phyloP scores from a whole-genome alignment of 768 basidiomycete species.

The Mrakia gelida region DNA sequence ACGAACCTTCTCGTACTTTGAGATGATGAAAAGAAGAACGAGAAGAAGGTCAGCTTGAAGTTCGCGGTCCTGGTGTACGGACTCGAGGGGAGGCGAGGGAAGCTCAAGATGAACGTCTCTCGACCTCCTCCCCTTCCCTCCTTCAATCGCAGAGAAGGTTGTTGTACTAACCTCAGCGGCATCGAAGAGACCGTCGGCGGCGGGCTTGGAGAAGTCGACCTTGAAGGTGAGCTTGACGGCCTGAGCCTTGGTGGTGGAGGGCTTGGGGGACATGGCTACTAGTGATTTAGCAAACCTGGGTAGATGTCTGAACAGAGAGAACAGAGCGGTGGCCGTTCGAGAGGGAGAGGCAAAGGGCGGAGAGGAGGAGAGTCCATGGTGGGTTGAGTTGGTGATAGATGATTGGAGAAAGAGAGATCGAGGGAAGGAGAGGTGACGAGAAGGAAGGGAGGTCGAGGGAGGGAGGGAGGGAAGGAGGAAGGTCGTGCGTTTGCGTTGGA shows the following conservation, averaged over 20 bases:
- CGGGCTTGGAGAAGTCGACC: slow-evolving; percentile 35
- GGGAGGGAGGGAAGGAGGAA: too few relatives aligned
- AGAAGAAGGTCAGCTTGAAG: too few relatives aligned
- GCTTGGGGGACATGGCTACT: slow-evolving; percentile 21
- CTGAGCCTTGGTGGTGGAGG: slow-evolving; percentile 28
- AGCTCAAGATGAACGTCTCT: not conserved
- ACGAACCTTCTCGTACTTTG: slow-evolving; percentile 56
- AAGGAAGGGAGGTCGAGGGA: too few relatives aligned
- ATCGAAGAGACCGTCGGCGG: slow-evolving; percentile 45
- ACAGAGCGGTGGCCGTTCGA: not conserved
- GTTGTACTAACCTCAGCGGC: slow-evolving; percentile 48
- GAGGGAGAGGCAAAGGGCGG: not conserved
- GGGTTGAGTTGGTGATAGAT: too few relatives aligned
- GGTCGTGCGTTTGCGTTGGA: too few relatives aligned
- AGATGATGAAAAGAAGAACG: too few relatives aligned
- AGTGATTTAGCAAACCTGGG: slow-evolving; percentile 17
- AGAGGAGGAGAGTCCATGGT: too few relatives aligned
- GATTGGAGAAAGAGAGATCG: too few relatives aligned
- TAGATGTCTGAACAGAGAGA: not conserved
- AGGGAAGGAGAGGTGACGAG: too few relatives aligned
- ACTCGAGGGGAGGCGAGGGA: too few relatives aligned
- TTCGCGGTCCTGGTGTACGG: too few relatives aligned
- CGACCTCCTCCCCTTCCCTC: not conserved
- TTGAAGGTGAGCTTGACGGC: slow-evolving; percentile 32
- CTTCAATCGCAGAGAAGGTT: not conserved